Base-by-base conservation (phyloP, 805 yeast species). In the Wickerhamomyces xylosicus region DNA sequence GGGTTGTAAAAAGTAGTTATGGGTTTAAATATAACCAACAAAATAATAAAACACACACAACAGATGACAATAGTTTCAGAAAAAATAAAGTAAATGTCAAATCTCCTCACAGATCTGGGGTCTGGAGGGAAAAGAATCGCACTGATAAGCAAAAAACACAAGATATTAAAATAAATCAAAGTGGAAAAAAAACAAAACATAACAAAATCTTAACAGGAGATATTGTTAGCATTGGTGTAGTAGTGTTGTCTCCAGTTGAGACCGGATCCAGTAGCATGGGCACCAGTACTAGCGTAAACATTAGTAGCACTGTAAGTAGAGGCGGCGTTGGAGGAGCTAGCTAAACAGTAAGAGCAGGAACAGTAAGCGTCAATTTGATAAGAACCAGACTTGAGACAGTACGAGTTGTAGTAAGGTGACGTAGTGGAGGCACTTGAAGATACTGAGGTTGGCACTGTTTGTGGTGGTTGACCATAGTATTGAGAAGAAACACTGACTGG, bases 341-440 rank as follows among this genome's bases (percentile, higher is more conserved):
- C 35, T 9, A 50, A 43, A 33, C 58, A 54, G 40, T 37, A 52
- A 22, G 43, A 40, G 43, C 58, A 54, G 6, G 45, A 41, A 32
- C 58, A 54, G 37, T 45, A 48, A 20, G 41, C 39, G 20, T 37
- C 36, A 36, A 41, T 47, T 20, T 45, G 44, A 21, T 38, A 38
- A n/a, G 53, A 47, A 5, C 58, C 58, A 16, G 54, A 47, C 34
- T 44, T 46, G 18, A 47, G 33, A 35, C 58, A 53, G 38, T 39
- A 48, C 17, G 43, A 34, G 40, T 39, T 37, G 32, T 28, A 19
- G 35, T 29, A 31, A 27, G 41, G 15, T 19, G 37, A 17, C 33
- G 44, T 17, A 31, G 41, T 35, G 38, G 43, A 19, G 41, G 44
- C 18, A 41, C 37, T 1, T 47, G 48, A 21, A 49, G 44, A 35